Evolutionary conservation across 2,329 filamentous ascomycete genomes (phyloP).

Genomic region (Dactylellina cionopaga): DNA sequence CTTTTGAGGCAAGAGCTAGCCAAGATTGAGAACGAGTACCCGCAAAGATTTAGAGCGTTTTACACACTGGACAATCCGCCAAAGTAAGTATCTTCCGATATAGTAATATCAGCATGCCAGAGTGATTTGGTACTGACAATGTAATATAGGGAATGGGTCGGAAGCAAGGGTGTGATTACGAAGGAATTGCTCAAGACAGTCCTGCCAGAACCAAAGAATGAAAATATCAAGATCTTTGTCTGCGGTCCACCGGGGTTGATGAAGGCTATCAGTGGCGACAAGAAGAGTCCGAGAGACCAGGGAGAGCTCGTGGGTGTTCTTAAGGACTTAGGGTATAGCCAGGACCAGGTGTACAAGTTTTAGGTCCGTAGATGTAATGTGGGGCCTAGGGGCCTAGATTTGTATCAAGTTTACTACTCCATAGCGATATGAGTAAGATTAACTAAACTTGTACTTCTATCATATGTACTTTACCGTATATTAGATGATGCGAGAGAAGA

Average conservation of each 20-base stretch:
- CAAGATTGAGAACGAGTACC: conserved; percentile 91
- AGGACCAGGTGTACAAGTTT: conserved; percentile 49
- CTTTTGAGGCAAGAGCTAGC: conserved; percentile 86
- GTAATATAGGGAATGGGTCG: conserved; percentile 69
- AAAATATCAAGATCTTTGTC: conserved; percentile 95
- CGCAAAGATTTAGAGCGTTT: conserved; percentile 93
- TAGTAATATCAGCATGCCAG: no score
- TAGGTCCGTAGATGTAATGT: not conserved
- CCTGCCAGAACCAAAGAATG: conserved; percentile 87
- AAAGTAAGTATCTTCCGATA: conserved; percentile 61
- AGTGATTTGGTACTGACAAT: not conserved
- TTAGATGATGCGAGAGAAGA: no score
- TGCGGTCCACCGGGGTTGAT: conserved; percentile 64
- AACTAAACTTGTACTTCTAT: conserved; percentile 8
- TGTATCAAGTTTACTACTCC: not conserved
- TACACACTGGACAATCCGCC: conserved; percentile 89
- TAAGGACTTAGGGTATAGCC: conserved; percentile 80
- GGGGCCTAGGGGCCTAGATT: not conserved
- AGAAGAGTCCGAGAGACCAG: conserved; percentile 93
- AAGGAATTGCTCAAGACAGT: conserved; percentile 96
- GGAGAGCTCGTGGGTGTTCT: conserved; percentile 85
- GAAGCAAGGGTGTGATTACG: conserved; percentile 80
- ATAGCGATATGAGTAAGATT: not conserved
- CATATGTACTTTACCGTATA: no score
- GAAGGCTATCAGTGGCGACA: conserved; percentile 87